Conservation (phyloP, 495 filamentous ascomycete genomes). For the Apodospora peruviana region DNA sequence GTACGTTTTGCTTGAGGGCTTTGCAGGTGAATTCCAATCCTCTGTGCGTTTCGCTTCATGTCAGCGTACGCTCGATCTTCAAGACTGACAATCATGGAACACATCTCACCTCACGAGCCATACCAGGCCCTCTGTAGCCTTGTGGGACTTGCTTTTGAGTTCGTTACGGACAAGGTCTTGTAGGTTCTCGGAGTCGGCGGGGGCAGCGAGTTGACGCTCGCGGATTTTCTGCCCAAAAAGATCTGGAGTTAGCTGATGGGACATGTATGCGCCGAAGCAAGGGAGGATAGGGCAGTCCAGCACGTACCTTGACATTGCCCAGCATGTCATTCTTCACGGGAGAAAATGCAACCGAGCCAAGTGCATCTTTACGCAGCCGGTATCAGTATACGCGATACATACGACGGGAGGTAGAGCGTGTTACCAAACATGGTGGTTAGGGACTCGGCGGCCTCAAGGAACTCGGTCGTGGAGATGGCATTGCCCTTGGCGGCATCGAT, state of each 20-base stretch:
- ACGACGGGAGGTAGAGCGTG: not conserved
- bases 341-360: constrained; percentile 76
- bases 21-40: constrained; percentile 88
- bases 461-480: constrained; percentile 76
- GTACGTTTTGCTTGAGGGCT: constrained; percentile 72
- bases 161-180: constrained; percentile 83
- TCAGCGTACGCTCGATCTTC: not conserved
- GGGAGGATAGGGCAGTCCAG: too few species aligned
- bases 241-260: constrained; percentile 3
- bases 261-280: not conserved
- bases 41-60: constrained; percentile 35
- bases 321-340: constrained; percentile 86
- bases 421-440: constrained; percentile 85
- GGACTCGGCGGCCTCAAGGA: constrained; percentile 85
- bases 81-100: not conserved
- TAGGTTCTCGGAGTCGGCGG: constrained; percentile 68
- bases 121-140: constrained; percentile 78
- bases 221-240: constrained; percentile 69
- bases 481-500: constrained; percentile 65
- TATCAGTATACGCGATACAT: not conserved
- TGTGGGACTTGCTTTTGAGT: constrained; percentile 78
- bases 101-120: constrained; percentile 86
- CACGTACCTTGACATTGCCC: constrained; percentile 81
- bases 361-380: constrained; percentile 52
- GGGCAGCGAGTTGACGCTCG: constrained; percentile 71